Evolutionary conservation across 306 rosid species (phyloP).

Genomic region (Fragaria vesca): DNA sequence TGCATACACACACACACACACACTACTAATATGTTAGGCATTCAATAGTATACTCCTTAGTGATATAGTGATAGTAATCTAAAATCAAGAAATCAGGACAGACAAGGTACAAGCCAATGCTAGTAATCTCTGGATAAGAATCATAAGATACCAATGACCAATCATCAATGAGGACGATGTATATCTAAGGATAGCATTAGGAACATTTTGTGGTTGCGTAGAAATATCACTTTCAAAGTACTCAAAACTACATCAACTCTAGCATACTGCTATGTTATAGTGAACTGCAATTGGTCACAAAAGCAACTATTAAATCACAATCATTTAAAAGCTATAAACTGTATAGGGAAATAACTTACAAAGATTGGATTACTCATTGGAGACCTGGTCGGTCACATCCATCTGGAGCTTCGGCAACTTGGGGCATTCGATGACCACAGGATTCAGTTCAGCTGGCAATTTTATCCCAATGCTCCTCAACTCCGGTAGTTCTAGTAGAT

Average conservation of each 20-base stretch:
- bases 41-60: neutral
- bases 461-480: conserved; percentile 19
- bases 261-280: neutral
- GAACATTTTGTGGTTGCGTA: neutral
- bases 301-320: neutral
- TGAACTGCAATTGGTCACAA: neutral
- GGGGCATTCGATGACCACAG: neutral
- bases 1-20: neutral
- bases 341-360: neutral
- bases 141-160: neutral
- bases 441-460: conserved; percentile 3
- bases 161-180: neutral
- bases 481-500: conserved; percentile 36
- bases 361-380: neutral
- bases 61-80: neutral
- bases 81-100: neutral
- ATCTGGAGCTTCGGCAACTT: neutral
- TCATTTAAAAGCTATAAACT: neutral
- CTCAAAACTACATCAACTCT: neutral
- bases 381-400: neutral
- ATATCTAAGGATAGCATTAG: neutral
- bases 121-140: neutral
- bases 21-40: neutral
- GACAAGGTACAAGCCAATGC: neutral
- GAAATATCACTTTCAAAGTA: neutral